Evolutionary conservation across 345 rosid species (phyloP).

Genomic region (Combretum micranthum): DNA sequence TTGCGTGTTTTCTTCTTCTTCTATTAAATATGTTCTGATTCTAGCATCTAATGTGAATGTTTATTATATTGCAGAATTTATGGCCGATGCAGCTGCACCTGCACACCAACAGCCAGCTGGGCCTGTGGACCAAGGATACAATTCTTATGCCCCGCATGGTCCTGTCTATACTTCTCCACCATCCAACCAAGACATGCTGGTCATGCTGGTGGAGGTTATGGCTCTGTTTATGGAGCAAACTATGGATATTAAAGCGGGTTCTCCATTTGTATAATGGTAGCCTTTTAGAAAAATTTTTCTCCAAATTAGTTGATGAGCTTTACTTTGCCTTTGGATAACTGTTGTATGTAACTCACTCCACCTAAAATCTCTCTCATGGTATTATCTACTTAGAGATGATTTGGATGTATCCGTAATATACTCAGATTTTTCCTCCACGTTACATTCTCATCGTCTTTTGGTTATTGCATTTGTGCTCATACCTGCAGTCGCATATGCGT

Average conservation of each 20-base stretch:
- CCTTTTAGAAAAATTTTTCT: too few species aligned
- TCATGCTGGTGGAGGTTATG: constrained; percentile 55
- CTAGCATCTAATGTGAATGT: constrained; percentile 4
- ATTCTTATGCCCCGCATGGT: constrained; percentile 73
- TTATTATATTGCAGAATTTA: constrained; percentile 61
- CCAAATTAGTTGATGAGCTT: too few species aligned
- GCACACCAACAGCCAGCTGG: constrained; percentile 49
- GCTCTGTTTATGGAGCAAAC: constrained; percentile 62
- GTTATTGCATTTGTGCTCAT: too few species aligned
- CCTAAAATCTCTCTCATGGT: too few species aligned
- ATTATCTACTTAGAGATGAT: too few species aligned
- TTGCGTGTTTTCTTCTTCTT: neutral
- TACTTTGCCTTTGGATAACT: too few species aligned
- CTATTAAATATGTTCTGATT: neutral
- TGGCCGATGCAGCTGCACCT: constrained; percentile 81
- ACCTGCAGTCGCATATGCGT: too few species aligned
- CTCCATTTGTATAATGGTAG: too few species aligned
- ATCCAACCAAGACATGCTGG: constrained; percentile 54
- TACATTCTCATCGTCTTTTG: too few species aligned
- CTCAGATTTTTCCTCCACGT: too few species aligned
- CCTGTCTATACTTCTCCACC: constrained; percentile 78
- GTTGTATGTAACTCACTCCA: too few species aligned
- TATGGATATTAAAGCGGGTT: constrained; percentile 50
- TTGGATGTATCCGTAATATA: too few species aligned
- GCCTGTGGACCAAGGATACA: constrained; percentile 72